A percentile compares a stretch with the other conserved stretches of the same genome.
Evolutionary conservation across 2,329 filamentous ascomycete species (phyloP).

Genomic region (Diaporthe citrichinensis): DNA sequence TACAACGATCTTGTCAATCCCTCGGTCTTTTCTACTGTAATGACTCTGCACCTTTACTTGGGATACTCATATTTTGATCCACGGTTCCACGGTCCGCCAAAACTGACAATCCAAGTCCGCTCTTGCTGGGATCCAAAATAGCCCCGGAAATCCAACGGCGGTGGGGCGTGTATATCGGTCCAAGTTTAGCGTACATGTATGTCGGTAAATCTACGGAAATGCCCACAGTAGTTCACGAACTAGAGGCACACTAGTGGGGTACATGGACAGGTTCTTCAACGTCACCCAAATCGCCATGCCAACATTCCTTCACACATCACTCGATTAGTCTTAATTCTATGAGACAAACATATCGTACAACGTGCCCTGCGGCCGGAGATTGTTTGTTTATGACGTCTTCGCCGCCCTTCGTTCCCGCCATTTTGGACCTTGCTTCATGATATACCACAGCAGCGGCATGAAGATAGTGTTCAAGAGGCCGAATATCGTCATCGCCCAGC

Average conservation of each 20-base stretch:
- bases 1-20: too few relatives aligned
- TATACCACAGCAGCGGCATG: neutral
- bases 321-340: neutral
- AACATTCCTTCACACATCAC: neutral
- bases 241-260: neutral
- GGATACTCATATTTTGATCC: too few relatives aligned
- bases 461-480: neutral
- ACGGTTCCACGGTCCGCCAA: too few relatives aligned
- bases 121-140: neutral
- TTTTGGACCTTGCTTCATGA: neutral
- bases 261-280: neutral
- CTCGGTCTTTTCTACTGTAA: too few relatives aligned
- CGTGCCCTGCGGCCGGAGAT: neutral
- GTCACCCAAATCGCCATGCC: neutral
- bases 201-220: neutral
- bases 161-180: neutral
- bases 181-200: neutral
- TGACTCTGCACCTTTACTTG: too few relatives aligned
- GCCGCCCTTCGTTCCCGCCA: neutral
- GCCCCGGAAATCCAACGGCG: neutral
- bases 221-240: neutral
- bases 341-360: neutral
- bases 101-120: neutral
- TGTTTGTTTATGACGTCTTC: neutral
- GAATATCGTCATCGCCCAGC: conserved; percentile 55